A percentile compares a stretch with the other conserved stretches of the same genome.
Conservation (phyloP, 768 basidiomycete genomes). For the Pleurotus ostreatus region DNA sequence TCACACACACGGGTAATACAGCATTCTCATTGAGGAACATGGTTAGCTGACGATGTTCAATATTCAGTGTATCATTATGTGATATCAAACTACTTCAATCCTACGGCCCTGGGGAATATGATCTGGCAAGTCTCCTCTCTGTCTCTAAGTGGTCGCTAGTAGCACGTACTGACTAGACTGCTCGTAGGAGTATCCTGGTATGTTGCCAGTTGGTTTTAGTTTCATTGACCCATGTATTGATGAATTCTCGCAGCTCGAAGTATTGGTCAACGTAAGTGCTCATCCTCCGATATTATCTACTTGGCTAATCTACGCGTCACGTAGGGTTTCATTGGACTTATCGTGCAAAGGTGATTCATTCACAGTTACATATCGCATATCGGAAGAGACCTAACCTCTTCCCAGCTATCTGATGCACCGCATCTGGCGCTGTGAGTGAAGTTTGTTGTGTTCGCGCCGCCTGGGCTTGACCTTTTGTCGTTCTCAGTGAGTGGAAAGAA, state of each 20-base stretch:
- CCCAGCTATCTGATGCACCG: slow-evolving; percentile 41
- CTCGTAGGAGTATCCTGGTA: slow-evolving; percentile 1
- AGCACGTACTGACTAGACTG: background rate
- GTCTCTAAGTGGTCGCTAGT: background rate
- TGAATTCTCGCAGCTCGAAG: slow-evolving; percentile 41
- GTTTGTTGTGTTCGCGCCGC: background rate
- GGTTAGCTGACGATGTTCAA: too few species aligned
- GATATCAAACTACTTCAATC: slow-evolving; percentile 35
- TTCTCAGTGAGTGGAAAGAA: slow-evolving; percentile 40
- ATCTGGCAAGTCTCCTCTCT: slow-evolving; percentile 27
- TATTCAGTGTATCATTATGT: slow-evolving; percentile 43
- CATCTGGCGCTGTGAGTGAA: slow-evolving; percentile 39
- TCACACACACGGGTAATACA: slow-evolving; percentile 42
- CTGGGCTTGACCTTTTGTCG: background rate
- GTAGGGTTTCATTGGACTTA: slow-evolving; percentile 48
- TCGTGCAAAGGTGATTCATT: slow-evolving; percentile 38
- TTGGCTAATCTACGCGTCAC: background rate
- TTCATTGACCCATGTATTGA: background rate
- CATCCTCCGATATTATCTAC: background rate
- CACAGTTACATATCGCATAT: too few species aligned
- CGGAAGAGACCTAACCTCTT: background rate
- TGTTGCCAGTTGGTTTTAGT: background rate
- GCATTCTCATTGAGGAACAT: too few species aligned
- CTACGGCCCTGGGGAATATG: slow-evolving; percentile 22
- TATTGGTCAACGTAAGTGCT: slow-evolving; percentile 48